Evolutionary conservation across 768 basidiomycete species (phyloP).

Genomic region (Pleurotus sapidus): DNA sequence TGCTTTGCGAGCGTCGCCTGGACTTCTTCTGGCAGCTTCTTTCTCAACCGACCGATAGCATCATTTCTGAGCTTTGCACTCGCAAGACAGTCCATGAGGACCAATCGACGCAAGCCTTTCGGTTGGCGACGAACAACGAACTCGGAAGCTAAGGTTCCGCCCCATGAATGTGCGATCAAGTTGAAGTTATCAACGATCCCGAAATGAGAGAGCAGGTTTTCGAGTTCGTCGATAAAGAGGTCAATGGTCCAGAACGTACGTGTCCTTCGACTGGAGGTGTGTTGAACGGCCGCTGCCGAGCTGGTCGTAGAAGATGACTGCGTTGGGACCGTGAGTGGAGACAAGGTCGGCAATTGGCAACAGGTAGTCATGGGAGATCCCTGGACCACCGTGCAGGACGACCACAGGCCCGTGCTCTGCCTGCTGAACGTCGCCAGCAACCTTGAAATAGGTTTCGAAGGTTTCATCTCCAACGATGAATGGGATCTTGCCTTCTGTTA

Average conservation of each 20-base stretch:
- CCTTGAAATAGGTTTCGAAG: constrained; percentile 43
- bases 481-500: constrained; percentile 15
- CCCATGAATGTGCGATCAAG: constrained; percentile 48
- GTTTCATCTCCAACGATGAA: constrained; percentile 15
- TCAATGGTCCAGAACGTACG: constrained; percentile 46
- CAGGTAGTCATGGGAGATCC: constrained; percentile 42
- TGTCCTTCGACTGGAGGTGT: constrained; percentile 40
- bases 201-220: constrained; percentile 39
- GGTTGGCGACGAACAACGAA: constrained; percentile 17
- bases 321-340: constrained; percentile 27
- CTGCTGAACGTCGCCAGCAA: constrained; percentile 32
- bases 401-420: constrained; percentile 33
- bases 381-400: constrained; percentile 50
- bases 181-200: constrained; percentile 37
- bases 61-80: constrained; percentile 25
- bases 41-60: constrained; percentile 19
- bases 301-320: constrained; percentile 54
- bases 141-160: constrained; percentile 20
- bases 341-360: constrained; percentile 36
- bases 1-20: constrained; percentile 25
- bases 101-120: constrained; percentile 26
- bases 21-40: constrained; percentile 26
- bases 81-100: constrained; percentile 24
- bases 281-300: constrained; percentile 52
- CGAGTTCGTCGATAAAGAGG: constrained; percentile 47